A percentile compares a stretch with the other conserved stretches of the same genome.
phyloP scores from a whole-genome alignment of 768 basidiomycete genomes.

The Pleurotus djamor region DNA sequence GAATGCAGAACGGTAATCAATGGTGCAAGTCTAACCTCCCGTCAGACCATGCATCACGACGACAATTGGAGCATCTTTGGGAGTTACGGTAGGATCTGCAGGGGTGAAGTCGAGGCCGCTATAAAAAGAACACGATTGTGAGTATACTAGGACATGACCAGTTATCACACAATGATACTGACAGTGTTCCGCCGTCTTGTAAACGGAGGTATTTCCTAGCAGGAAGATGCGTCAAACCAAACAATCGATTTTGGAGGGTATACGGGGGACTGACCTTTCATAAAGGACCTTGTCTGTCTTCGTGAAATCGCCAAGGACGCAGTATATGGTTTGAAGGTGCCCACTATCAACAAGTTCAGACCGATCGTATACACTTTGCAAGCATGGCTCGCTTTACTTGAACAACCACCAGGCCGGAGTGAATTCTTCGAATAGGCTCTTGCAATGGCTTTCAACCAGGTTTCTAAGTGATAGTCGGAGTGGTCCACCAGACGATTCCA shows the following conservation, averaged over 20 bases:
- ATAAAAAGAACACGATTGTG: background rate
- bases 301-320: slow-evolving; percentile 59
- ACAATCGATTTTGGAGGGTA: background rate
- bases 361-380: background rate
- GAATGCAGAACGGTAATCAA: background rate
- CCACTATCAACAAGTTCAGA: slow-evolving; percentile 35
- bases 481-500: slow-evolving; percentile 22
- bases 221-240: background rate
- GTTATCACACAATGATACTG: slow-evolving; percentile 15
- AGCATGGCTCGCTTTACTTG: slow-evolving; percentile 28
- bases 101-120: slow-evolving; percentile 73
- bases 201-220: slow-evolving; percentile 46
- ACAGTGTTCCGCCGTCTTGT: slow-evolving; percentile 68
- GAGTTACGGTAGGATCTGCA: slow-evolving; percentile 30
- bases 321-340: slow-evolving; percentile 63
- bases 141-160: background rate
- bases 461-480: slow-evolving; percentile 32
- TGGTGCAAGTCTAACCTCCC: slow-evolving; percentile 32
- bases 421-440: slow-evolving; percentile 39
- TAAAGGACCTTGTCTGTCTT: slow-evolving; percentile 54
- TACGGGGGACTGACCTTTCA: slow-evolving; percentile 36
- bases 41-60: slow-evolving; percentile 59
- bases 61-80: slow-evolving; percentile 47
- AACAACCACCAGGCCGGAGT: slow-evolving; percentile 48
- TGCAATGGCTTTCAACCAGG: slow-evolving; percentile 38